Evolutionary conservation across 176 grass and related monocot species (phyloP), one percentile per base, ranked within the genome.

Genomic region (Cymbopogon citratus): DNA sequence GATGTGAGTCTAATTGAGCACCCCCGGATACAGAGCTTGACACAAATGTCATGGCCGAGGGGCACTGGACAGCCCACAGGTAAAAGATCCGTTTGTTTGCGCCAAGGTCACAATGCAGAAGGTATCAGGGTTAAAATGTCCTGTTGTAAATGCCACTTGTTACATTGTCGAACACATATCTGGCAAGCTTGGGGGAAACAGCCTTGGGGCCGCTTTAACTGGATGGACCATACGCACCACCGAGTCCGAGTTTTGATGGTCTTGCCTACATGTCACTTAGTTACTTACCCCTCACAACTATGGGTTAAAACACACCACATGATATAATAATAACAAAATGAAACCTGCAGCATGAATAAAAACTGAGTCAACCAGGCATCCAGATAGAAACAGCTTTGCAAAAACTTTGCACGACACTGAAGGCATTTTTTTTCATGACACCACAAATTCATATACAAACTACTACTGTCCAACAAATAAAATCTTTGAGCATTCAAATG

Each of bases 51-150:
- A 46, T 9, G 33, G 49, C 49, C 49, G 1, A 52, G 49, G 8
- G 14, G 11, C 14, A 80, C 28, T 38, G 13, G 45, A 66, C 26
- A 19, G 46, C 48, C 10, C 28, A 16, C 3, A 68, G 27, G 21
- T 57, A 27, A 14, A 57, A 46, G 46, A 48, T 67, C 68, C 61
- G 72, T 78, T 60, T 12, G 57, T 46, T 23, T 34, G 36, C 15
- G 9, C 48, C 45, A 57, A 74, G 75, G 71, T 68, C 69, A 81
- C 65, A 52, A 31, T 24, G 62, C 18, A 35, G 41, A 70, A 44
- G 48, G 34, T 85, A 81, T 52, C 87, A 77, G 77, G 63, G 77
- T 89, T 57, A 85, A 89, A 76, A 81, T 77, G 82, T 72, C 71
- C 87, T 89, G 65, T 85, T 64, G 63, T 81, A 85, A 66, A 75